These are phyloP conservation scores for Pseudopediastrum boryanum DNA, from an alignment of 139 green algal genomes.

Conservation along the genomic window DNA sequence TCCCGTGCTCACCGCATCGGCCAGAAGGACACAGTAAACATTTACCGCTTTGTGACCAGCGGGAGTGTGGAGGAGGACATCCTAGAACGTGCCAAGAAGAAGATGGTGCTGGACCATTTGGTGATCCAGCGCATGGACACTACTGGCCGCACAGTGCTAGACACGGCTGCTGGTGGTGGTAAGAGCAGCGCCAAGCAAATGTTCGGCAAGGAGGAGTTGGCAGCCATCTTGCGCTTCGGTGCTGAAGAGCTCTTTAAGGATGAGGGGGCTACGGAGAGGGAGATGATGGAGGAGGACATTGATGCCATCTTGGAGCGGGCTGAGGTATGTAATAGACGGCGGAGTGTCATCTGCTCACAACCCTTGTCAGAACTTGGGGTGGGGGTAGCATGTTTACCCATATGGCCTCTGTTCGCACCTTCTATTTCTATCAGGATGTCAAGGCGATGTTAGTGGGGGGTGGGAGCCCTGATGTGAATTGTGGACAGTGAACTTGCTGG, in stretches of 20 bases:
- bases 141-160: slow-evolving; percentile 83
- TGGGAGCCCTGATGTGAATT: too few species aligned
- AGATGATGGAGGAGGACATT: slow-evolving; percentile 85
- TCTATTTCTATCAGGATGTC: too few species aligned
- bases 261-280: slow-evolving; percentile 41
- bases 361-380: slow-evolving; percentile 3
- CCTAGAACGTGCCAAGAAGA: slow-evolving; percentile 89
- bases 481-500: too few species aligned
- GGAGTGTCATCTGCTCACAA: neutral
- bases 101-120: slow-evolving; percentile 98
- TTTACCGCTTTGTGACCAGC: slow-evolving; percentile 92
- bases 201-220: slow-evolving; percentile 96
- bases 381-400: too few species aligned
- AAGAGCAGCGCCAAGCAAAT: slow-evolving; percentile 68
- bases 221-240: slow-evolving; percentile 94
- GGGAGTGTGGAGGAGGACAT: slow-evolving; percentile 94
- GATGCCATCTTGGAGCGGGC: slow-evolving; percentile 92
- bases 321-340: slow-evolving; percentile 87
- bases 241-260: slow-evolving; percentile 94
- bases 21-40: slow-evolving; percentile 94
- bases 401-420: too few species aligned
- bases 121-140: slow-evolving; percentile 85
- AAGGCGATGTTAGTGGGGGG: too few species aligned
- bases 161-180: slow-evolving; percentile 41
- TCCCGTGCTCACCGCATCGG: slow-evolving; percentile 93